Evolutionary conservation across 768 basidiomycete genomes (phyloP).

Genomic region (Xerocomus spinulosus): DNA sequence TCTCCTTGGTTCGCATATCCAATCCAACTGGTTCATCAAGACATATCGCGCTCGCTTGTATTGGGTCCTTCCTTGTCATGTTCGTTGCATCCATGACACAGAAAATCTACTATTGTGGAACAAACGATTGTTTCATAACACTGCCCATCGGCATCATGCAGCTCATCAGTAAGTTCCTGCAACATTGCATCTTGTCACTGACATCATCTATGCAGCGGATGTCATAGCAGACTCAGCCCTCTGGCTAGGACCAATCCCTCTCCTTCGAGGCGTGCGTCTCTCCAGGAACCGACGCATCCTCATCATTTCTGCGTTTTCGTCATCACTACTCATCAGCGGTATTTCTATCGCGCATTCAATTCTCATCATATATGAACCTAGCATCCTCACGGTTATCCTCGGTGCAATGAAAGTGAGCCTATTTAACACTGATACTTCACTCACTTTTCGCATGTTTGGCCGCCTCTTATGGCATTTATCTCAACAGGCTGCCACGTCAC

Average conservation of each 20-base stretch:
- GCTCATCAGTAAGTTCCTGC: conserved; percentile 2
- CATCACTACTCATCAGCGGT: conserved; percentile 5
- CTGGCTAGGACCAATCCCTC: background rate
- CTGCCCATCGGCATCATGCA: background rate
- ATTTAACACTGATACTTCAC: no score
- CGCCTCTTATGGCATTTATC: background rate
- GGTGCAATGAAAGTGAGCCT: conserved; percentile 5
- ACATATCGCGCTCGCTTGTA: background rate
- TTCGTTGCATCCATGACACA: background rate
- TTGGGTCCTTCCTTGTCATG: background rate
- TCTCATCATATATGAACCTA: background rate
- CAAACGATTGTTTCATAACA: background rate
- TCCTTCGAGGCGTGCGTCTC: conserved; percentile 5
- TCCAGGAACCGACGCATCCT: conserved; percentile 5
- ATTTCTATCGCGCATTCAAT: conserved; percentile 6
- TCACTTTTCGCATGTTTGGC: background rate
- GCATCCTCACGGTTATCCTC: background rate
- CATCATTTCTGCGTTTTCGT: conserved; percentile 4
- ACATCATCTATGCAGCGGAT: background rate
- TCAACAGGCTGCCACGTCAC: conserved; percentile 4
- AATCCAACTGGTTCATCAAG: background rate
- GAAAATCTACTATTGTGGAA: conserved; percentile 1
- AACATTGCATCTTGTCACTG: background rate
- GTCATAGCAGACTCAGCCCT: background rate
- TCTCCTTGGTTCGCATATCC: conserved; percentile 10